Evolutionary conservation across 257 asterid species (phyloP).

Genomic region (Jacaranda copaia): DNA sequence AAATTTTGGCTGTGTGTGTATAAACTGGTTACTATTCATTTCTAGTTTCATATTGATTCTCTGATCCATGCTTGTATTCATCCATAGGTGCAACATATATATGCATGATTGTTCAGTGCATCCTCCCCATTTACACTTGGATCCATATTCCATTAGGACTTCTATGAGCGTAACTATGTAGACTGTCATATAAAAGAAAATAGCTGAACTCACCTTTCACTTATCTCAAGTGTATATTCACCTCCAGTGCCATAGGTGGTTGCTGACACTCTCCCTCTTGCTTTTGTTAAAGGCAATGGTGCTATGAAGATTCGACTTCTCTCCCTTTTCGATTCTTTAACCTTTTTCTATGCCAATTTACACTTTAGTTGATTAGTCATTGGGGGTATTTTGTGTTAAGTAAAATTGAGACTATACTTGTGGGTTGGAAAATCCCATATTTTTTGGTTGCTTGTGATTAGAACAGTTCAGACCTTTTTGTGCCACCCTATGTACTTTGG

Average conservation of each 20-base stretch:
- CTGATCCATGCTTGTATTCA: conserved; percentile 13
- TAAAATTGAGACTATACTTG: neutral
- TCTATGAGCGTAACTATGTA: neutral
- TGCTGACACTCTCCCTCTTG: neutral
- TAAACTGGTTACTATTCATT: neutral
- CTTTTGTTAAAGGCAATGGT: conserved; percentile 12
- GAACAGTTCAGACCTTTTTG: conserved; percentile 16
- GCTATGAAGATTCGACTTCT: conserved; percentile 17
- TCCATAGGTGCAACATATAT: conserved; percentile 2
- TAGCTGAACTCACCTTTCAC: conserved; percentile 16
- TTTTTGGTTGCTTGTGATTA: conserved; percentile 4
- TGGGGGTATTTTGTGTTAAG: neutral
- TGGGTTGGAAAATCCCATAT: conserved; percentile 25
- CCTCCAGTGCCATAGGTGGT: neutral
- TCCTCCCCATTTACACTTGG: conserved; percentile 8
- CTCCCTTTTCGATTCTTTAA: neutral
- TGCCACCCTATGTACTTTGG: conserved; percentile 16
- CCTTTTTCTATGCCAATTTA: conserved; percentile 5
- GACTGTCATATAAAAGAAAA: neutral
- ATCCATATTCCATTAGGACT: neutral
- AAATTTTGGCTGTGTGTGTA: neutral
- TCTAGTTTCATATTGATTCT: conserved; percentile 3
- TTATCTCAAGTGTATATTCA: neutral
- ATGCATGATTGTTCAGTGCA: conserved; percentile 6
- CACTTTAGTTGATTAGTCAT: conserved; percentile 5